These are phyloP conservation scores for Raffaelea ambrosiae DNA, from an alignment of 2,329 filamentous ascomycete species.

Conservation along the genomic window DNA sequence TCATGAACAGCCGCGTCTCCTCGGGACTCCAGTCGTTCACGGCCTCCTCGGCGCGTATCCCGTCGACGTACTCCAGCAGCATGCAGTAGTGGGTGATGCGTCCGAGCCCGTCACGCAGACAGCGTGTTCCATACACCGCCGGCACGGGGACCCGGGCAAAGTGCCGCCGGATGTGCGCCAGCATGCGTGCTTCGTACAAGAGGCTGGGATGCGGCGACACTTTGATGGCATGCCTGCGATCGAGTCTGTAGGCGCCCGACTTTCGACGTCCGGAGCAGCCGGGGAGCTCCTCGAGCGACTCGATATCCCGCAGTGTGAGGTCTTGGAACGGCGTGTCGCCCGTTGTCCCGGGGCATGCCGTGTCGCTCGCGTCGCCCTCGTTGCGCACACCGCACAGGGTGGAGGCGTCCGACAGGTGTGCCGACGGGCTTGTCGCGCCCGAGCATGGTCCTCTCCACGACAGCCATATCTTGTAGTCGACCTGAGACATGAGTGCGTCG, in stretches of 20 bases:
- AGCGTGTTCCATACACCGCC: background rate
- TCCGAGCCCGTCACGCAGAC: background rate
- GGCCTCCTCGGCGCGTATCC: constrained; percentile 3
- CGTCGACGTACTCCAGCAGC: constrained; percentile 6
- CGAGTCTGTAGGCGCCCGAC: background rate
- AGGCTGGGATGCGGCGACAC: constrained; percentile 2
- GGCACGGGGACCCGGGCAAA: constrained; percentile 20
- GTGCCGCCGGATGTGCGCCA: background rate
- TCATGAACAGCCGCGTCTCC: background rate
- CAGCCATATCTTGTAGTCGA: no score
- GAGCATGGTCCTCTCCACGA: no score
- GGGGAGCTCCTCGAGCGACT: background rate
- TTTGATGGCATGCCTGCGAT: background rate
- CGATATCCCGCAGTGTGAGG: background rate
- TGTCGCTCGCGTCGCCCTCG: no score
- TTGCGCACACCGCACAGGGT: no score
- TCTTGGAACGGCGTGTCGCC: background rate
- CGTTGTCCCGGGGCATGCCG: no score
- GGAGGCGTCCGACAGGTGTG: no score
- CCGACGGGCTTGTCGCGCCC: no score
- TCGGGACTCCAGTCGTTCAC: background rate
- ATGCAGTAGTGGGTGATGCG: background rate
- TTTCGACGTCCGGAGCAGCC: constrained; percentile 4
- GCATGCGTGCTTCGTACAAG: background rate
- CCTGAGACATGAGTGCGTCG: no score